A percentile compares a stretch with the other conserved stretches of the same genome.
phyloP scores from a whole-genome alignment of 495 filamentous ascomycete genomes.

The Talaromyces thailandensis region DNA sequence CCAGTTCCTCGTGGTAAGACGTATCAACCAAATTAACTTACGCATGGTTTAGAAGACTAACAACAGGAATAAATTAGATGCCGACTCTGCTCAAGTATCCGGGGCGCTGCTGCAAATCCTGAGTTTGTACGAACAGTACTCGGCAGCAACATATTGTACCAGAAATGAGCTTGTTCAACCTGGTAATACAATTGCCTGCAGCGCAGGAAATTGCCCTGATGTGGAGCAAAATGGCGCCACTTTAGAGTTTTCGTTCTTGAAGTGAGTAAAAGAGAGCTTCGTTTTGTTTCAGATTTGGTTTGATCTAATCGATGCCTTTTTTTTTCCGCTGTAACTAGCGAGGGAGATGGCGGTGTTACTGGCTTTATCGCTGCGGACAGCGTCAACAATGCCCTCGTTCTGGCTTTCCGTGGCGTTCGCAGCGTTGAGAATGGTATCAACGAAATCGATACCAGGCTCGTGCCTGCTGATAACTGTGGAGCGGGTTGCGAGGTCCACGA shows the following conservation, averaged over 20 bases:
- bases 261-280: slow-evolving; percentile 30
- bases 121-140: slow-evolving; percentile 58
- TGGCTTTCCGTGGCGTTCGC: slow-evolving; percentile 59
- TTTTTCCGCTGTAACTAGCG: no score
- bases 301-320: slow-evolving; percentile 28
- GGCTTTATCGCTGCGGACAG: slow-evolving; percentile 64
- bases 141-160: slow-evolving; percentile 62
- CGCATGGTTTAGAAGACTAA: background rate
- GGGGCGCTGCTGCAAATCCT: slow-evolving; percentile 23
- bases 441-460: slow-evolving; percentile 40
- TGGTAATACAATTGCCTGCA: slow-evolving; percentile 46
- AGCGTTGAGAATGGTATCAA: slow-evolving; percentile 59
- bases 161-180: slow-evolving; percentile 33
- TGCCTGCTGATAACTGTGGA: background rate
- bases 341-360: slow-evolving; percentile 46
- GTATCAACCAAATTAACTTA: background rate
- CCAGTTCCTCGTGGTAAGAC: background rate
- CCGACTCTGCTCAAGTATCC: background rate
- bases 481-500: slow-evolving; percentile 39
- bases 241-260: slow-evolving; percentile 49
- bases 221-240: slow-evolving; percentile 45
- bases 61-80: background rate
- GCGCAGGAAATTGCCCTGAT: slow-evolving; percentile 46
- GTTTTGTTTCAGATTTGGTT: background rate
- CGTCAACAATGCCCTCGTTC: slow-evolving; percentile 51